A percentile compares a stretch with the other conserved stretches of the same genome.
Evolutionary conservation across 441 rosid genomes (phyloP).

Genomic region (Syzygium syzygioides): DNA sequence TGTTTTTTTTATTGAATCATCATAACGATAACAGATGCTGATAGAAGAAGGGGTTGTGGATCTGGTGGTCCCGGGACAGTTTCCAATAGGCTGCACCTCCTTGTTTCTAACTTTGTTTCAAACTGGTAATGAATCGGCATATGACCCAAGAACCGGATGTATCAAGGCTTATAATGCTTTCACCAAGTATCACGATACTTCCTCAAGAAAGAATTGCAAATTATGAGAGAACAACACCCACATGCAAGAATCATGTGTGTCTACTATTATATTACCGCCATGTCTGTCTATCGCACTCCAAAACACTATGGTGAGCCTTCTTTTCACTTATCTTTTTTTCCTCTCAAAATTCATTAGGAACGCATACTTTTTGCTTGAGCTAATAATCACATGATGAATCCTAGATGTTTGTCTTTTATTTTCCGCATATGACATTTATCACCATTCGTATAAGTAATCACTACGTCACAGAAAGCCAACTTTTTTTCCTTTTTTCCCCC

Average conservation of each 20-base stretch:
- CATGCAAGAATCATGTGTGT: conserved; percentile 51
- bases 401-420: not conserved
- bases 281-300: conserved; percentile 37
- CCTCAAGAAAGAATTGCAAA: conserved; percentile 33
- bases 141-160: conserved; percentile 45
- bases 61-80: conserved; percentile 57
- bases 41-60: conserved; percentile 66
- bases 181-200: conserved; percentile 41
- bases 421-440: not conserved
- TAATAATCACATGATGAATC: not conserved
- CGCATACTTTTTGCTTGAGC: not conserved
- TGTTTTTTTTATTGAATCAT: not conserved
- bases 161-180: conserved; percentile 36
- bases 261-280: conserved; percentile 56
- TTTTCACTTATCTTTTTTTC: not conserved
- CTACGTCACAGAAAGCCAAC: not conserved
- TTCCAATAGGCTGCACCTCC: conserved; percentile 65
- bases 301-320: conserved; percentile 37
- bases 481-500: not conserved
- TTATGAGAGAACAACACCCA: conserved; percentile 36
- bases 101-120: conserved; percentile 38
- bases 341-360: not conserved
- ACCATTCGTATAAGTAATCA: not conserved
- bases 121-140: conserved; percentile 22
- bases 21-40: conserved; percentile 25